Evolutionary conservation across 2,329 filamentous ascomycete genomes (phyloP).

Genomic region (Pyrenochaeta sp.): DNA sequence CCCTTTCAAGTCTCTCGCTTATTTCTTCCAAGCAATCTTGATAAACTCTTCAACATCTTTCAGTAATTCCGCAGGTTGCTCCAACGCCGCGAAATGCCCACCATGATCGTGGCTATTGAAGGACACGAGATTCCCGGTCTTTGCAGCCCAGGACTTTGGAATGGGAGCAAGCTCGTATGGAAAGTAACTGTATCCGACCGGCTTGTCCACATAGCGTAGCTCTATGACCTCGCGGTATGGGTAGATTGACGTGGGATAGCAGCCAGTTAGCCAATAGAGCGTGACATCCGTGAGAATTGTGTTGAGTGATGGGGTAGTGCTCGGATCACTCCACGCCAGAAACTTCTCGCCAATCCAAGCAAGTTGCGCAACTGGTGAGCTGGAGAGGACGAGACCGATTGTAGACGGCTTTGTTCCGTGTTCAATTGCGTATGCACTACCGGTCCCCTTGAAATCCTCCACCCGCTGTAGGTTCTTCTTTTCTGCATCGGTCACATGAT

Average conservation of each 20-base stretch:
- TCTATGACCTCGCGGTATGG: conserved; percentile 54
- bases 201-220: conserved; percentile 49
- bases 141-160: conserved; percentile 52
- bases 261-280: conserved; percentile 66
- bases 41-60: conserved; percentile 58
- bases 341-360: conserved; percentile 69
- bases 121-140: conserved; percentile 49
- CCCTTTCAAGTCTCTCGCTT: not conserved
- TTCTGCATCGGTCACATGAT: conserved; percentile 44
- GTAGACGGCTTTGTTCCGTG: conserved; percentile 66
- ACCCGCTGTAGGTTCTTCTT: conserved; percentile 49
- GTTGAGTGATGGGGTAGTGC: conserved; percentile 44
- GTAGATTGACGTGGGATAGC: conserved; percentile 59
- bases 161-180: conserved; percentile 53
- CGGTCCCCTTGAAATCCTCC: conserved; percentile 52
- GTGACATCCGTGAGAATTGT: conserved; percentile 60
- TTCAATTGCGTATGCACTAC: conserved; percentile 60
- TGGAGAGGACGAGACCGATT: conserved; percentile 62
- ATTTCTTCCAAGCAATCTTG: conserved; percentile 42
- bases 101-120: conserved; percentile 47
- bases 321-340: conserved; percentile 60
- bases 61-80: conserved; percentile 52
- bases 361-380: conserved; percentile 65
- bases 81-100: conserved; percentile 61
- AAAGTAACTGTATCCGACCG: conserved; percentile 55